These are phyloP conservation scores for Rutstroemia sp. DNA, from an alignment of 2,329 filamentous ascomycete species.

Conservation along the genomic window DNA sequence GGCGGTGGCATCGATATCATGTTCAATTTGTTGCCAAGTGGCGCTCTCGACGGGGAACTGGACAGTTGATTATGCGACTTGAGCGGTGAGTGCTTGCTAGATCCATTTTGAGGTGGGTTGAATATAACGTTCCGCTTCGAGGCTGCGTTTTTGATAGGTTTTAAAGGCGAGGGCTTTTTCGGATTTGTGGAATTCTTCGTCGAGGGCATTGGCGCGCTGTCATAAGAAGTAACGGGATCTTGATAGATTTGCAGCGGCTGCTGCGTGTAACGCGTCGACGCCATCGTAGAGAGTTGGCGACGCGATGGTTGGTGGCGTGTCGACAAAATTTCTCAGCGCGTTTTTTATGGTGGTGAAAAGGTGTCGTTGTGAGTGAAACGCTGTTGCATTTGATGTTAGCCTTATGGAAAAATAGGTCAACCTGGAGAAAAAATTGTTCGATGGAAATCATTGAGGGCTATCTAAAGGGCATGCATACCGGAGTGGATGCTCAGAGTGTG, in stretches of 20 bases:
- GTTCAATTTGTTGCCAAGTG: constrained; percentile 58
- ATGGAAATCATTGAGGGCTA: constrained; percentile 13
- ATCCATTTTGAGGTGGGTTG: constrained; percentile 48
- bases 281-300: constrained; percentile 33
- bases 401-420: constrained; percentile 10
- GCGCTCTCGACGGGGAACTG: constrained; percentile 52
- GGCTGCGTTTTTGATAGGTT: constrained; percentile 31
- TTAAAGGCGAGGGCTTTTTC: constrained; percentile 32
- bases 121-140: constrained; percentile 57
- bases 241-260: constrained; percentile 52
- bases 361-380: constrained; percentile 33
- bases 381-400: constrained; percentile 20
- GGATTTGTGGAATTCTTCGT: constrained; percentile 17
- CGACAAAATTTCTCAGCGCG: constrained; percentile 14
- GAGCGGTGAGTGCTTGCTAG: constrained; percentile 56
- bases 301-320: constrained; percentile 13
- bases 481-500: constrained; percentile 22
- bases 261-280: constrained; percentile 45
- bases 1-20: constrained; percentile 62
- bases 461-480: constrained; percentile 20
- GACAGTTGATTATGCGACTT: constrained; percentile 51
- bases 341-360: constrained; percentile 50
- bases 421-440: constrained; percentile 11
- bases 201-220: constrained; percentile 28
- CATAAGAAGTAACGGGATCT: constrained; percentile 41